phyloP scores from a whole-genome alignment of 306 rosid species.

The Glycyrrhiza uralensis region DNA sequence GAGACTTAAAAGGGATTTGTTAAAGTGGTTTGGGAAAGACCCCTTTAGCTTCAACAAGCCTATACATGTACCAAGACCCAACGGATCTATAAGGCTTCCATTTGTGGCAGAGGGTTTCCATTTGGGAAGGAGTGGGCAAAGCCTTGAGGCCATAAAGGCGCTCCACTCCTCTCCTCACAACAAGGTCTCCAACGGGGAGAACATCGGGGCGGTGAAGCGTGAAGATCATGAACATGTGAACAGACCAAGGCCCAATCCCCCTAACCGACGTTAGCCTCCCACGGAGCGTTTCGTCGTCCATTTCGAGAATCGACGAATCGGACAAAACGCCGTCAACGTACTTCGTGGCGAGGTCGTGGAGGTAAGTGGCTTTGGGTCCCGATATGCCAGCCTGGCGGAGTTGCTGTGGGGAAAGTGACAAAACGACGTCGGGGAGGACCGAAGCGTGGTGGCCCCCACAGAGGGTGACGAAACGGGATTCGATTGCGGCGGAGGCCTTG shows the following conservation, averaged over 20 bases:
- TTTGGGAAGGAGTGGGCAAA: slow-evolving; percentile 56
- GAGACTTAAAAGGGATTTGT: too few relatives aligned
- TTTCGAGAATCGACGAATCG: slow-evolving; percentile 51
- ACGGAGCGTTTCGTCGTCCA: slow-evolving; percentile 61
- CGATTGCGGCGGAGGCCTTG: slow-evolving; percentile 59
- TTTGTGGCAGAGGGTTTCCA: slow-evolving; percentile 62
- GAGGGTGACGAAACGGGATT: slow-evolving; percentile 58
- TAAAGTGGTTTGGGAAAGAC: background rate
- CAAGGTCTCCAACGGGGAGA: slow-evolving; percentile 73
- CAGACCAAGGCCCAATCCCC: slow-evolving; percentile 88
- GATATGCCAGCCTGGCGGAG: slow-evolving; percentile 66
- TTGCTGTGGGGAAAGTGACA: slow-evolving; percentile 39
- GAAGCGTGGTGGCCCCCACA: slow-evolving; percentile 54
- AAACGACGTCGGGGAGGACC: slow-evolving; percentile 44
- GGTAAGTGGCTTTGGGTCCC: slow-evolving; percentile 64
- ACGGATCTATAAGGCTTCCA: slow-evolving; percentile 83
- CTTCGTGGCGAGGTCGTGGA: slow-evolving; percentile 61
- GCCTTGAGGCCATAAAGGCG: slow-evolving; percentile 57
- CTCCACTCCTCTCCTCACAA: slow-evolving; percentile 73
- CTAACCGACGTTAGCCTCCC: slow-evolving; percentile 52
- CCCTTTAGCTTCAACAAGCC: slow-evolving; percentile 58
- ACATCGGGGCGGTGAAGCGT: slow-evolving; percentile 71
- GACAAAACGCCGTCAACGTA: slow-evolving; percentile 49
- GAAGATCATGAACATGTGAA: slow-evolving; percentile 86
- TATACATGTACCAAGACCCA: slow-evolving; percentile 86